Base-by-base conservation (phyloP, 805 yeast species). In the Zygoascus bituminiphila region DNA sequence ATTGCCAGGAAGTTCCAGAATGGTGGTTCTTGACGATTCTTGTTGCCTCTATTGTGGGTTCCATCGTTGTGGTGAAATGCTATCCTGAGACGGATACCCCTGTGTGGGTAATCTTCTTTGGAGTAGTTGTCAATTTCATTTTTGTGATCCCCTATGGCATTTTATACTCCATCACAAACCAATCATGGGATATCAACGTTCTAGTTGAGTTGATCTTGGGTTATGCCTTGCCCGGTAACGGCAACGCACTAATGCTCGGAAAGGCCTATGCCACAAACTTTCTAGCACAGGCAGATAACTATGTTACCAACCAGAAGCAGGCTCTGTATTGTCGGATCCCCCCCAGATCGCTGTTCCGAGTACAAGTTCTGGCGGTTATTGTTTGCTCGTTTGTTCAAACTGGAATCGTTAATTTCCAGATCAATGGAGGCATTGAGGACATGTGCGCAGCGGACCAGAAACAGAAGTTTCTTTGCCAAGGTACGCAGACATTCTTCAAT, bases 181-280 rank as follows among this genome's bases (percentile, higher is more conserved):
- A 63, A 44, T 57, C 72, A 2, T 71, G 81, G 52, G 81, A 81
- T 19, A 65, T 81, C 52, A 78, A 78, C 57, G 84, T 80, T 1
- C 62, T 82, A 46, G 76, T 79, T 4, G 86, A 82, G 58, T 65
- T 82, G 49, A 70, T 82, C 46, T 76, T 78, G 39, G 87, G 87
- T 1, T 79, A 78, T 57, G 75, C 81, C 44, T 68, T 78, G 15
- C 85, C 86, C 4, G 84, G 80, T 2, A 68, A 71, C 67, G 79
- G 79, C 22, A 60, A 67, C 38, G 81, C 81, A 2, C 61, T 76
- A 62, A 77, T 83, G 71, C 72, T 75, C 49, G 68, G 79, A 62
- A 80, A 79, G 62, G 74, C 79, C 15, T 74, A 71, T 52, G 84
- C 84, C 21, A 73, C 72, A 58, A 81, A 79, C 59, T 77, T 79